Base-by-base conservation (phyloP, 2,329 filamentous ascomycete species). In the Pseudofabraea citricarpa region DNA sequence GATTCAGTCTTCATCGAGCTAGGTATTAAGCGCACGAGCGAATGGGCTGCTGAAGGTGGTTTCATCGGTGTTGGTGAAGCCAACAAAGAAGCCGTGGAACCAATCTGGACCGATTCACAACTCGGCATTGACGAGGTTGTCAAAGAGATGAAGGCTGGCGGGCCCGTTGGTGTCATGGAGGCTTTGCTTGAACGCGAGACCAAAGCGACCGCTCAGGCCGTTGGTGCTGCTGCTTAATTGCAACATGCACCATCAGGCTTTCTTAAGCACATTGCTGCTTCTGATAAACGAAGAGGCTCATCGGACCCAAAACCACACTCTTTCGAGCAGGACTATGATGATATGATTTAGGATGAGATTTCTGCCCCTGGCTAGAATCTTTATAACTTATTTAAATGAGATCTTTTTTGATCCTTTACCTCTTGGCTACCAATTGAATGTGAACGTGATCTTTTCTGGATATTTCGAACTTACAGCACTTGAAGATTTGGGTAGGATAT, bases 51-150 rank as follows among this genome's bases (percentile, higher is more conserved):
- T 12, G 78, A 93, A 61, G 93, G 93, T 36, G 93, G 93, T 6
- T 96, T 97, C 68, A 87, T 97, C 46, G 93, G 91, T 41, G 93
- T 98, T 7, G 93, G 93, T 18, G 84, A 89, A 52, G 69, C 83
- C 45, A 75, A 73, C 38, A 75, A 74, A 13, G 66, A 72, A 43
- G 69, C 69, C 2, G 75, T 78, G 31, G 68, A 79, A 61, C 84
- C 90, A n/a, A 82, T 98, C 31, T 98, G 93, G 93, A 93, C 87
- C 2, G 83, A 96, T 57, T 73, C 77, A 57, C 93, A 98, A 74
- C 79, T 98, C 44, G 87, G 85, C 31, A 75, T 95, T 37, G 77
- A 81, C 46, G 73, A 87, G 58, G 71, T 79, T 12, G 71, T 80
- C 40, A 71, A 77, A 60, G 78, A 84, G 61, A 76, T 88, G 57